phyloP scores from a whole-genome alignment of 306 rosid species.

The Gynostemma pentaphyllum region DNA sequence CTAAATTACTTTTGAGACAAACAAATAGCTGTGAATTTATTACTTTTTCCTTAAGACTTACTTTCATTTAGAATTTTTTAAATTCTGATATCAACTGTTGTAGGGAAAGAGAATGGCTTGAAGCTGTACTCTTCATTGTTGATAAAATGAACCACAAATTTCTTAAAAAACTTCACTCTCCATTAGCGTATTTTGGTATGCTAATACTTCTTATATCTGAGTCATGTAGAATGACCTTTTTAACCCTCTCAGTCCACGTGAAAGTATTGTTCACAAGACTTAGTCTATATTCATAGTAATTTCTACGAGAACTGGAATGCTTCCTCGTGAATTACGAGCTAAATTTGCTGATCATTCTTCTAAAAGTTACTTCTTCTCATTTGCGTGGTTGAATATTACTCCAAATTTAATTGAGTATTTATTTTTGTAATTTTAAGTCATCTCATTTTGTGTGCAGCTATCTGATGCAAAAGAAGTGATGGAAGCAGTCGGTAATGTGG shows the following conservation, averaged over 20 bases:
- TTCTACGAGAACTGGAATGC: neutral
- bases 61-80: neutral
- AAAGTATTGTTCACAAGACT: neutral
- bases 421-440: neutral
- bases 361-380: neutral
- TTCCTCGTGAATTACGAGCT: neutral
- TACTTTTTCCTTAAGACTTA: neutral
- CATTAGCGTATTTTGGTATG: neutral
- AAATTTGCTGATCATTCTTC: neutral
- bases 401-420: neutral
- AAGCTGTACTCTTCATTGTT: neutral
- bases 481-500: conserved; percentile 47
- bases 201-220: neutral
- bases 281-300: neutral
- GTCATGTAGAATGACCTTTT: neutral
- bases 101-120: neutral
- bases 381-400: neutral
- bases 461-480: conserved; percentile 85
- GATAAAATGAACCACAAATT: neutral
- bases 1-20: neutral
- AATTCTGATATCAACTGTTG: neutral
- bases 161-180: too few species aligned
- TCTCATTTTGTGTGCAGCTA: conserved; percentile 24
- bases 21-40: neutral
- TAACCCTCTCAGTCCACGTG: neutral